Conservation (phyloP, 306 rosid species). For the Sicyos edulis region DNA sequence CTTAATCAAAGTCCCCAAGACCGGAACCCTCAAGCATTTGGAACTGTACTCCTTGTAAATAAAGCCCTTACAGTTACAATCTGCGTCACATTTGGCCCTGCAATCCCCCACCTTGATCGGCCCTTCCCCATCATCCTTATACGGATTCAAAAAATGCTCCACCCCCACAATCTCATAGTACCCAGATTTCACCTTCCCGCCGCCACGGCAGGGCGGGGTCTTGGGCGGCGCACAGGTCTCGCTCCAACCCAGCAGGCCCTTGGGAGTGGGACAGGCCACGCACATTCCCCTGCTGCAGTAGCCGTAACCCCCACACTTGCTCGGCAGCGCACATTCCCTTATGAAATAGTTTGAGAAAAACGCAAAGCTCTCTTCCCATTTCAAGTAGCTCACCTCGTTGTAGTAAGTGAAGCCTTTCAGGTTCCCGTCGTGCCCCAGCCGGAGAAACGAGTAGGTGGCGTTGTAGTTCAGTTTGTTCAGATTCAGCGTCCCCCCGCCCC, state of each 20-base stretch:
- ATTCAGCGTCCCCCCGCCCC: background rate
- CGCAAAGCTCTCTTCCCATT: conserved; percentile 34
- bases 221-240: conserved; percentile 31
- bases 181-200: background rate
- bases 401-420: conserved; percentile 30
- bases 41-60: conserved; percentile 25
- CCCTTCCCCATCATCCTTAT: conserved; percentile 25
- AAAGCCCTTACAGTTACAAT: conserved; percentile 29
- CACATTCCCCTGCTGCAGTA: conserved; percentile 28
- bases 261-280: conserved; percentile 30
- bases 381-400: background rate
- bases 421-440: conserved; percentile 30
- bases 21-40: conserved; percentile 30
- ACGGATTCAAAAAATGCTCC: conserved; percentile 28
- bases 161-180: conserved; percentile 30
- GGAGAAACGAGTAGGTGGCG: conserved; percentile 27
- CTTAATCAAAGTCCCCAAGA: conserved; percentile 30
- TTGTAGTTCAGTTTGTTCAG: conserved; percentile 28
- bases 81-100: conserved; percentile 28
- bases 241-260: conserved; percentile 35
- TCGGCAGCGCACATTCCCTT: conserved; percentile 33
- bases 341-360: conserved; percentile 28
- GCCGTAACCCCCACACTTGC: conserved; percentile 30
- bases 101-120: conserved; percentile 28
- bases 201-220: conserved; percentile 18